Conservation (phyloP, 768 basidiomycete genomes). For the Trametes cingulata region DNA sequence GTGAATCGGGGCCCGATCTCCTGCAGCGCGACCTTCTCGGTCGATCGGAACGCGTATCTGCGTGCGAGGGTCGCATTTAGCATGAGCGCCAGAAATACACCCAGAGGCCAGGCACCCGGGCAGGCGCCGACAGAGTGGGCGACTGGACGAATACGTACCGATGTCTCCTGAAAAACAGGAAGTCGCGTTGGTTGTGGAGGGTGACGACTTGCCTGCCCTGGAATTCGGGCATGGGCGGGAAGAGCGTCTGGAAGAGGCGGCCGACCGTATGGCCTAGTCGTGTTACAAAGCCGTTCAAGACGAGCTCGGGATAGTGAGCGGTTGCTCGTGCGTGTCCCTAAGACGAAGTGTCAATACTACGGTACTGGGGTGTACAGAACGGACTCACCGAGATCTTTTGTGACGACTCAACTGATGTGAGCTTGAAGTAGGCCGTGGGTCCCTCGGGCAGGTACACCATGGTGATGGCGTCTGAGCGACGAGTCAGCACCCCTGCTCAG, state of each 20-base stretch:
- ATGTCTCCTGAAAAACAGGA: conserved; percentile 95
- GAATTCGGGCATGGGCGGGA: conserved; percentile 93
- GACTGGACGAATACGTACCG: conserved; percentile 50
- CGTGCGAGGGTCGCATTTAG: conserved; percentile 12
- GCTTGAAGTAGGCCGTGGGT: conserved; percentile 94
- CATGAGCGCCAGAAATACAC: neutral
- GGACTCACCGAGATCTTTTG: conserved; percentile 78
- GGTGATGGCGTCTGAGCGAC: conserved; percentile 80
- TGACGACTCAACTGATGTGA: conserved; percentile 84
- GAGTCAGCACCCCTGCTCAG: neutral
- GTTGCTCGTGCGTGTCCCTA: conserved; percentile 93
- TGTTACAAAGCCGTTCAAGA: conserved; percentile 93
- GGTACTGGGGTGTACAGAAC: neutral
- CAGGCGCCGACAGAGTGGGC: neutral
- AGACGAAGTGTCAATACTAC: neutral
- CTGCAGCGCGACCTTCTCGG: conserved; percentile 89
- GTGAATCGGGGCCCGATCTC: conserved; percentile 99
- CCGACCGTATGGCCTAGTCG: conserved; percentile 92
- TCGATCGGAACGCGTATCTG: conserved; percentile 86
- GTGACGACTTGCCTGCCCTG: conserved; percentile 97
- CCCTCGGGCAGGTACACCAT: conserved; percentile 88
- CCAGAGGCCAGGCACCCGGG: conserved; percentile 1
- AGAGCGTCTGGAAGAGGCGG: conserved; percentile 93
- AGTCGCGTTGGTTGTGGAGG: conserved; percentile 96
- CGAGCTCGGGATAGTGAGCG: conserved; percentile 91